These are phyloP conservation scores for Madurella fahalii DNA, from an alignment of 2,329 filamentous ascomycete genomes.

Conservation along the genomic window DNA sequence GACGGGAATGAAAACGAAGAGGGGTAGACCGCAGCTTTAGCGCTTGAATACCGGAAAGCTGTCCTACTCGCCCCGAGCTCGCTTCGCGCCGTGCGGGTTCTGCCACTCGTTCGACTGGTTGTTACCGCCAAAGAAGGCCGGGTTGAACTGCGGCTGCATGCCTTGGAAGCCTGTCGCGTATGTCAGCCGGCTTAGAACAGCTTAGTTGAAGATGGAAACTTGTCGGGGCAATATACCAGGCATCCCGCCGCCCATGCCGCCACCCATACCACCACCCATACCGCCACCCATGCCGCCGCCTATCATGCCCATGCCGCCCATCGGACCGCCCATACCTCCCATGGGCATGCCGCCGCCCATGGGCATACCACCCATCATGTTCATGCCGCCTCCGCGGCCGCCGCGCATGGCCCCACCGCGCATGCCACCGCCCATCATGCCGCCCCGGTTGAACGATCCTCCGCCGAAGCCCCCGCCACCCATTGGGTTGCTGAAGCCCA, in stretches of 20 bases:
- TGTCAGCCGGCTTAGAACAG: neutral
- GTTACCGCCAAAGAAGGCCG: constrained; percentile 62
- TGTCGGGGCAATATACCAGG: constrained; percentile 45
- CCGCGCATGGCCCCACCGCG: constrained; percentile 45
- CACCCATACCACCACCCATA: constrained; percentile 44
- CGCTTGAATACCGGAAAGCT: neutral
- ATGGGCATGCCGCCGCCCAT: constrained; percentile 27
- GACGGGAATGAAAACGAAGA: neutral
- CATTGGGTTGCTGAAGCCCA: constrained; percentile 40
- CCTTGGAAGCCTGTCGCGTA: constrained; percentile 58
- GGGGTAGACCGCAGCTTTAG: neutral
- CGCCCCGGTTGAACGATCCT: constrained; percentile 45
- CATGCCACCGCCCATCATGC: constrained; percentile 33
- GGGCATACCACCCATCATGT: constrained; percentile 39
- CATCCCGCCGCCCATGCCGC: constrained; percentile 48
- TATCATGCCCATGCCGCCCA: constrained; percentile 48
- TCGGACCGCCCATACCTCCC: constrained; percentile 37
- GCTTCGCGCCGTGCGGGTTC: constrained; percentile 78
- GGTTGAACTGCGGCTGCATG: constrained; percentile 67
- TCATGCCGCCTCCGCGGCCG: constrained; percentile 47
- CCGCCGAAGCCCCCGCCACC: constrained; percentile 46
- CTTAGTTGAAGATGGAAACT: constrained; percentile 12
- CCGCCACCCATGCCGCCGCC: constrained; percentile 36
- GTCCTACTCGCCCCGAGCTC: constrained; percentile 65
- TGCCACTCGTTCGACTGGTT: constrained; percentile 56